Conservation (phyloP, 2,329 filamentous ascomycete species). For the Aspergillus spinulosporus region DNA sequence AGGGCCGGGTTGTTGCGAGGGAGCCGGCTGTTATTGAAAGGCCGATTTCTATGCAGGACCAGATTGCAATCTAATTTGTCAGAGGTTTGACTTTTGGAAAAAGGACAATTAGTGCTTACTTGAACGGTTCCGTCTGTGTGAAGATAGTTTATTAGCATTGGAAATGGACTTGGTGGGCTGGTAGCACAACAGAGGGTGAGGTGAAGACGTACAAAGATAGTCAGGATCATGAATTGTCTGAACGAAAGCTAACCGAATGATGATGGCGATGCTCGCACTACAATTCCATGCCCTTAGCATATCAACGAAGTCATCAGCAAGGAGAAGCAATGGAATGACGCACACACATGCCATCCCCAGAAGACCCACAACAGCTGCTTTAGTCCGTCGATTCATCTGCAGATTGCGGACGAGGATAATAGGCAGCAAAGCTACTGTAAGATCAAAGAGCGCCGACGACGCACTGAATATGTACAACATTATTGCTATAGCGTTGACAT, state of each 20-base stretch:
- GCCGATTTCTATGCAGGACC: constrained; percentile 26
- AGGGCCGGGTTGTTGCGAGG: constrained; percentile 23
- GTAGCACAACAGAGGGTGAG: not conserved
- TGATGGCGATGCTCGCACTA: constrained; percentile 26
- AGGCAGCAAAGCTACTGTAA: constrained; percentile 23
- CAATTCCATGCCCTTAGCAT: not conserved
- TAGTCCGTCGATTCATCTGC: constrained; percentile 23
- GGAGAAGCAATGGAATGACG: not conserved
- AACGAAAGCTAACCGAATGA: constrained; percentile 22
- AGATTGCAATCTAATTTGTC: constrained; percentile 22
- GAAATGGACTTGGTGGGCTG: too few relatives aligned
- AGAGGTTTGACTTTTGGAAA: not conserved
- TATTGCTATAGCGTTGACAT: constrained; percentile 15
- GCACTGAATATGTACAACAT: constrained; percentile 25
- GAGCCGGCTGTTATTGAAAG: constrained; percentile 26
- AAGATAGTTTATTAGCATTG: not conserved
- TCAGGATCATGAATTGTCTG: constrained; percentile 17
- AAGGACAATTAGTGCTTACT: not conserved
- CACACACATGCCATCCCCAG: constrained; percentile 27
- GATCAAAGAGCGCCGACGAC: constrained; percentile 19
- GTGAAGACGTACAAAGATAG: constrained; percentile 21
- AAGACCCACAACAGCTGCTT: constrained; percentile 21
- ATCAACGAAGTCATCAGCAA: not conserved
- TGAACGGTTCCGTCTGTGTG: not conserved
- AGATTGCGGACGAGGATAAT: constrained; percentile 24